Percentiles rank a stretch among this genome's conserved stretches.
Evolutionary conservation across 345 rosid genomes (phyloP).

Genomic region (Populus alba): DNA sequence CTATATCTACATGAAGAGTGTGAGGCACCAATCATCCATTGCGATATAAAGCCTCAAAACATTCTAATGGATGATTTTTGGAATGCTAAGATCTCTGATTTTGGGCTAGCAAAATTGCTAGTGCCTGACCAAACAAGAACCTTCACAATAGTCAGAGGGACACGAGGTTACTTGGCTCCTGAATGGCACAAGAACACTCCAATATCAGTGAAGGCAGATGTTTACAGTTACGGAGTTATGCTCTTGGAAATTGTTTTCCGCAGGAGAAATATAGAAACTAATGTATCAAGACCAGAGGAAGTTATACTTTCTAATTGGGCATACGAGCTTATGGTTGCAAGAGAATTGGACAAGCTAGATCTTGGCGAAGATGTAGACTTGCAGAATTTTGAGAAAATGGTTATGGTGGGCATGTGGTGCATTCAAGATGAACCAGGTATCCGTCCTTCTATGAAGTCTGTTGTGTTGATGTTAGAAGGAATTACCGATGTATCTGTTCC

Average conservation of each 20-base stretch:
- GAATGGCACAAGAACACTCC: constrained; percentile 20
- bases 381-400: constrained; percentile 21
- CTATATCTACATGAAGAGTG: constrained; percentile 29
- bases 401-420: constrained; percentile 19
- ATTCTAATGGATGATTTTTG: constrained; percentile 20
- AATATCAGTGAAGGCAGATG: constrained; percentile 21
- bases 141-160: constrained; percentile 28
- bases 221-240: constrained; percentile 23
- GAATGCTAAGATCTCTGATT: constrained; percentile 23
- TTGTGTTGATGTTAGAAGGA: constrained; percentile 26
- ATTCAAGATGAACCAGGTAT: constrained; percentile 24
- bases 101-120: constrained; percentile 28
- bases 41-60: constrained; percentile 29
- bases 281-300: background rate
- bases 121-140: constrained; percentile 24
- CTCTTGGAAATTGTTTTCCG: constrained; percentile 21
- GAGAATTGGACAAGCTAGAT: constrained; percentile 4
- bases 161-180: constrained; percentile 31
- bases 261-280: constrained; percentile 16
- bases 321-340: background rate
- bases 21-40: constrained; percentile 18
- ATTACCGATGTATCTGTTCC: constrained; percentile 11
- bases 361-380: constrained; percentile 1
- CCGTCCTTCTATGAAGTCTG: constrained; percentile 23
- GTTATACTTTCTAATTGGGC: background rate